Evolutionary conservation across 495 filamentous ascomycete genomes (phyloP), one percentile per base, ranked within the genome.

Genomic region (Penicilliopsis zonata): DNA sequence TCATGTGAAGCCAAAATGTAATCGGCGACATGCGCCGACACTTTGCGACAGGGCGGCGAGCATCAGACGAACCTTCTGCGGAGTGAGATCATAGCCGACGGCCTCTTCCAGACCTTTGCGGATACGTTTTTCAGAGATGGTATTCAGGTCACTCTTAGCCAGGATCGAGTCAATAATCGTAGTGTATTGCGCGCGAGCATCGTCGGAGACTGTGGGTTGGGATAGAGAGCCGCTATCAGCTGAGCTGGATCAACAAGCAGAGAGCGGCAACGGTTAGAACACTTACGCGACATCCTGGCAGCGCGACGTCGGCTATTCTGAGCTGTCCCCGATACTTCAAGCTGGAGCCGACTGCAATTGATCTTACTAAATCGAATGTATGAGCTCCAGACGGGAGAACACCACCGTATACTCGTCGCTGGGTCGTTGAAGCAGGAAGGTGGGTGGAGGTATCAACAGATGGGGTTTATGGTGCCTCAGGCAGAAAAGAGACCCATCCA

Each of bases 131-230:
- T 85, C 81, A 16, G 90, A 92, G 37, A 98, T 80, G 20, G 86
- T 94, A 35, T 80, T 72, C 26, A 98, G 72, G 44, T 98, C 86
- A 40, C 82, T 82, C 17, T 67, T 68, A 9, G 69, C 71, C 14
- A 98, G 68, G 42, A 98, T 94, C n/a, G 62, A 71, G 50, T 98
- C 90, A 53, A 98, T 95, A 59, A 95, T 81, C 42, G 71, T 71
- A 29, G 72, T 76, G 57, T 85, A 96, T 37, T 76, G 62, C 20
- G 68, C 63, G 55, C 70, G 65, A 42, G 73, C 63, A 36, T 81
- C 78, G 30, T 69, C 45, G n/a, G 76, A 69, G 39, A 87, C 82
- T 87, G 52, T n/a, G n/a, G n/a, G n/a, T 34, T 25, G 42, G 36
- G 34, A 37, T 33, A 16, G 26, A 47, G 37, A 39, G 36, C 35